Evolutionary conservation across 805 yeast species (phyloP).

Genomic region (Schwanniomyces sp.): DNA sequence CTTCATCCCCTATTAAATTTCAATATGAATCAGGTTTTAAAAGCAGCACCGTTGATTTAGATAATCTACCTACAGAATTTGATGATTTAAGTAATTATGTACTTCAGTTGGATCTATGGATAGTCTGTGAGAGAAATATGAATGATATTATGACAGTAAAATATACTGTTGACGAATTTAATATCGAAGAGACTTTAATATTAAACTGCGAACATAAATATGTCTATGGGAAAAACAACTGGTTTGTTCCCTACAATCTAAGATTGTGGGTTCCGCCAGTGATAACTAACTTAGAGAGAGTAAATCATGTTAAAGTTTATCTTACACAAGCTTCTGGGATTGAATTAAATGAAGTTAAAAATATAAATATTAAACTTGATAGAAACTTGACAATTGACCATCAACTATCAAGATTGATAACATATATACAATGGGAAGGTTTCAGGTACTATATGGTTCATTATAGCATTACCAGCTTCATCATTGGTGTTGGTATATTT

Average conservation of each 20-base stretch:
- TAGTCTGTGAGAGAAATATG: slow-evolving; percentile 21
- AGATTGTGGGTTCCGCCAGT: slow-evolving; percentile 39
- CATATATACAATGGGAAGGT: slow-evolving; percentile 39
- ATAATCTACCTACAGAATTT: slow-evolving; percentile 5
- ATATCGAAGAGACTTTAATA: slow-evolving; percentile 11
- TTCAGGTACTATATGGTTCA: slow-evolving; percentile 40
- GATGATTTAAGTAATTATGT: slow-evolving; percentile 11
- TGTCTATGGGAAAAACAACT: slow-evolving; percentile 29
- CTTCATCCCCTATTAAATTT: slow-evolving; percentile 15
- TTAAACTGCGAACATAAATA: slow-evolving; percentile 31
- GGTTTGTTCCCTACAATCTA: slow-evolving; percentile 34
- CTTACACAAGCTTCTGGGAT: not conserved
- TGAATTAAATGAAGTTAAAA: not conserved
- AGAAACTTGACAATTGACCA: slow-evolving; percentile 14
- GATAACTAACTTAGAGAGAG: slow-evolving; percentile 14
- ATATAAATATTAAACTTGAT: not conserved
- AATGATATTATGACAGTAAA: slow-evolving; percentile 13
- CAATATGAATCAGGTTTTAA: not conserved
- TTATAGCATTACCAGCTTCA: slow-evolving; percentile 29
- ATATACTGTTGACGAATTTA: slow-evolving; percentile 5
- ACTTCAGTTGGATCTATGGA: slow-evolving; percentile 19
- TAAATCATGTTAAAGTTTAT: slow-evolving; percentile 6
- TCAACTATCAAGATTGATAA: slow-evolving; percentile 9
- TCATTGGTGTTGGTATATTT: slow-evolving; percentile 36
- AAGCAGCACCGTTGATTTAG: not conserved